Base-by-base conservation (phyloP, 2,329 filamentous ascomycete genomes). In the Eutypella sp. region DNA sequence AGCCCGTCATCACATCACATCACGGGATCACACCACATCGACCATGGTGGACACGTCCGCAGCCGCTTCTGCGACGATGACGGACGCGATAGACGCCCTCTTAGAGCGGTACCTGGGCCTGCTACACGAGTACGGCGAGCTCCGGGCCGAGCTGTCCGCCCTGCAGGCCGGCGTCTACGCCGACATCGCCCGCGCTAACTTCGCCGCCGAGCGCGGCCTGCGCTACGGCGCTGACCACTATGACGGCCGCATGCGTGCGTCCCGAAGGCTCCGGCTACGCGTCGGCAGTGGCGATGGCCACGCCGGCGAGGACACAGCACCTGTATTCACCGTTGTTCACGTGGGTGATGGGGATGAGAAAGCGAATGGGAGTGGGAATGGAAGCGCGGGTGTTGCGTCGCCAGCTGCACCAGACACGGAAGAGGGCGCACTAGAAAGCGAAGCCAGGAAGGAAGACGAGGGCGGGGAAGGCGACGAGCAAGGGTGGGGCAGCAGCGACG, bases 161-260 rank as follows among this genome's bases (percentile, higher is more conserved):
- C 66, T 78, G 18, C 76, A 88, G 52, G 68, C 75, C 18, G 67
- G 68, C 42, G 74, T 86, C 52, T 79, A 73, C 58, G 75, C 78
- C 46, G 67, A 71, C 52, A 72, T 91, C 34, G 84, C 87, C n/a
- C 78, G 86, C 47, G 87, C 87, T 50, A 89, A 90, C 67, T 90
- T 88, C 65, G 71, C 78, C 23, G 80, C 79, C n/a, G 73, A 80
- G 59, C 71, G 78, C 11, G 78, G 82, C 25, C 63, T 80, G 50
- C 73, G 80, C 36, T 90, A 85, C 60, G 86, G 85, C 3, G 75
- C 72, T 51, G 83, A 88, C 56, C 77, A 79, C 58, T 92, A 87
- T 60, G 85, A 91, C 63, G 77, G 81, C 52, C 76, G 87, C 40
- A 88, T 89, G 81, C 81, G 81, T 60, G 84, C 85, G 3, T 66